Percentiles rank a stretch among this genome's conserved stretches.
These are phyloP conservation scores for Prunus mira DNA, from an alignment of 306 rosid species.

Conservation along the genomic window DNA sequence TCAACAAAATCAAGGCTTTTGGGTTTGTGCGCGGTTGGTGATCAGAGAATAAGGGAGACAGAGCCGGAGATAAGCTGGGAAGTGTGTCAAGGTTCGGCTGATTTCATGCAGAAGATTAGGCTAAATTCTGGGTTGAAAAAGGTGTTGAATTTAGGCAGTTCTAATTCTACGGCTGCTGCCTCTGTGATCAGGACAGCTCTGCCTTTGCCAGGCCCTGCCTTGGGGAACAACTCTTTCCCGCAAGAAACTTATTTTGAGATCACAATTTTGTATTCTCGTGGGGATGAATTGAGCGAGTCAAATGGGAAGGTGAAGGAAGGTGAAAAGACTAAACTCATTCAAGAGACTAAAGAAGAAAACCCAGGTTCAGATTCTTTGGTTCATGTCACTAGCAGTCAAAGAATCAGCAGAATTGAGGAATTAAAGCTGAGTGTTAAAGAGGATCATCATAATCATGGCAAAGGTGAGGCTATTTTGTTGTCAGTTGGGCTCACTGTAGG, in stretches of 20 bases:
- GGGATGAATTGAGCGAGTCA: slow-evolving; percentile 35
- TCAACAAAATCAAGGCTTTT: slow-evolving; percentile 51
- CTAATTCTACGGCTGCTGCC: slow-evolving; percentile 26
- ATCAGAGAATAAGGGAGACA: slow-evolving; percentile 39
- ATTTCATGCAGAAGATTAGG: slow-evolving; percentile 85
- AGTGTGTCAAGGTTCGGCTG: slow-evolving; percentile 63
- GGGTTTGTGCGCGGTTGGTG: slow-evolving; percentile 53
- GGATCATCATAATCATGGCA: slow-evolving; percentile 21
- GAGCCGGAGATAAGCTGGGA: slow-evolving; percentile 81
- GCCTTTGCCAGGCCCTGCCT: slow-evolving; percentile 86
- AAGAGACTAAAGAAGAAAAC: slow-evolving; percentile 39
- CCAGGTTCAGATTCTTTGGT: slow-evolving; percentile 58
- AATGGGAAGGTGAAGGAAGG: slow-evolving; percentile 46
- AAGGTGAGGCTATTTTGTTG: slow-evolving; percentile 45
- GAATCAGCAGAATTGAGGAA: slow-evolving; percentile 48
- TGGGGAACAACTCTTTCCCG: slow-evolving; percentile 73
- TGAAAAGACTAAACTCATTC: slow-evolving; percentile 64
- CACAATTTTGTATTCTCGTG: slow-evolving; percentile 45
- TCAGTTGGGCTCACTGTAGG: slow-evolving; percentile 67
- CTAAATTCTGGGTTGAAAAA: slow-evolving; percentile 67
- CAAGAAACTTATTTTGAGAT: slow-evolving; percentile 95
- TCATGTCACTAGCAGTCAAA: slow-evolving; percentile 46
- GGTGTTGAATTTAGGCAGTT: slow-evolving; percentile 19
- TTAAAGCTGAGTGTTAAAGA: slow-evolving; percentile 45
- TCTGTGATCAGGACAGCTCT: slow-evolving; percentile 59